Conservation (phyloP, 2,329 filamentous ascomycete species). For the Sclerotinia subarctica region DNA sequence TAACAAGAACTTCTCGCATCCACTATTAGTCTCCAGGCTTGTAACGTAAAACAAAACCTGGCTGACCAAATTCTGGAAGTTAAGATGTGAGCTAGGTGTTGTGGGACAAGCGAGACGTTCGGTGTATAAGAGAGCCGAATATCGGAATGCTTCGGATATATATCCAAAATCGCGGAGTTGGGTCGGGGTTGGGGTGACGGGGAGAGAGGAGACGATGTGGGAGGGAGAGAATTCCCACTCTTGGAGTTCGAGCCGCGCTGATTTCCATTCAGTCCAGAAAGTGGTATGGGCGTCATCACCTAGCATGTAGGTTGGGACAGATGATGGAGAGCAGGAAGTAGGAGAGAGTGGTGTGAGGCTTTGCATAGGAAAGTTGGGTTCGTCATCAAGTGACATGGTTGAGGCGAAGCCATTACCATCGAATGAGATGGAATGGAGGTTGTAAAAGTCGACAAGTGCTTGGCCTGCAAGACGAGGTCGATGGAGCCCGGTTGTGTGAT, state of each 20-base stretch:
- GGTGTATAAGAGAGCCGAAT: slow-evolving; percentile 83
- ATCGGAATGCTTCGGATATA: slow-evolving; percentile 86
- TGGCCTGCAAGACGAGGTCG: slow-evolving; percentile 43
- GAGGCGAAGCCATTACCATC: slow-evolving; percentile 66
- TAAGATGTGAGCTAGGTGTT: slow-evolving; percentile 67
- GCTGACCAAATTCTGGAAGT: slow-evolving; percentile 79
- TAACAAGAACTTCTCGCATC: slow-evolving; percentile 81
- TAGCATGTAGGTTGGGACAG: not conserved
- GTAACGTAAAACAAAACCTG: slow-evolving; percentile 81
- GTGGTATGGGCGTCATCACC: slow-evolving; percentile 57
- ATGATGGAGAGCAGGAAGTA: slow-evolving; percentile 37
- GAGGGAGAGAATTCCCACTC: slow-evolving; percentile 72
- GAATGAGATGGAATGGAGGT: slow-evolving; percentile 54
- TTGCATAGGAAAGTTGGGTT: slow-evolving; percentile 46
- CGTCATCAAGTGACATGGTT: slow-evolving; percentile 47
- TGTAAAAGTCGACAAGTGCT: slow-evolving; percentile 49
- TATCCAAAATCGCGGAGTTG: slow-evolving; percentile 74
- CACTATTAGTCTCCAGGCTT: slow-evolving; percentile 67
- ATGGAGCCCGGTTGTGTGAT: slow-evolving; percentile 32
- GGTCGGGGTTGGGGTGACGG: slow-evolving; percentile 49
- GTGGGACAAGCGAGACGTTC: slow-evolving; percentile 79
- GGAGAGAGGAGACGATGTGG: slow-evolving; percentile 50
- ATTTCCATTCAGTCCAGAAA: slow-evolving; percentile 89
- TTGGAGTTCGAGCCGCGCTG: slow-evolving; percentile 71
- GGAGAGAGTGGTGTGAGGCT: slow-evolving; percentile 33